These are phyloP conservation scores for Gossypioides kirkii DNA, from an alignment of 345 rosid genomes.

Conservation along the genomic window DNA sequence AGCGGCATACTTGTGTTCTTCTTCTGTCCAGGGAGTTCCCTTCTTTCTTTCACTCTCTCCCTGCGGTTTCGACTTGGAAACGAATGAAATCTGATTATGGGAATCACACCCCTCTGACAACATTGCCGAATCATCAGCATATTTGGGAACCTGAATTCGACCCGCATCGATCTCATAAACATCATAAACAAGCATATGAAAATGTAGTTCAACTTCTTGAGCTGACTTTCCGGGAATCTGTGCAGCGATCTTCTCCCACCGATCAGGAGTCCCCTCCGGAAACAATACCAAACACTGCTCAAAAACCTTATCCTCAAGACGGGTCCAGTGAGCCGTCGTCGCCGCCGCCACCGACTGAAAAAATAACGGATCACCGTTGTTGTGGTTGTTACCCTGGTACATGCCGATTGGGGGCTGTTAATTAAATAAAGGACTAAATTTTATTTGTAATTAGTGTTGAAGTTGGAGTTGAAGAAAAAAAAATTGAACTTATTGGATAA, in stretches of 20 bases:
- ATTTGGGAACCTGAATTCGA: slow-evolving; percentile 52
- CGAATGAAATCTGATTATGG: slow-evolving; percentile 39
- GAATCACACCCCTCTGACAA: slow-evolving; percentile 26
- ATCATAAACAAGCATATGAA: slow-evolving; percentile 51
- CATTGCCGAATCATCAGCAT: slow-evolving; percentile 34
- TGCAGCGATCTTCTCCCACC: slow-evolving; percentile 61
- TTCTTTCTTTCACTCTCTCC: slow-evolving; percentile 55
- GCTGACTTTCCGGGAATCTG: slow-evolving; percentile 44
- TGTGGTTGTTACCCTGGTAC: not conserved
- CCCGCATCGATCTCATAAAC: slow-evolving; percentile 67
- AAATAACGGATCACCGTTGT: not conserved
- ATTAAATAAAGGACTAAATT: too few relatives aligned
- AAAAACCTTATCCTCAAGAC: slow-evolving; percentile 62
- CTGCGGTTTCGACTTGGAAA: slow-evolving; percentile 11
- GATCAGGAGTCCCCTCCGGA: slow-evolving; percentile 50
- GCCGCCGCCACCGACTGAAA: not conserved
- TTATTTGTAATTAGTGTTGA: not conserved
- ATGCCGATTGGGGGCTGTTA: not conserved
- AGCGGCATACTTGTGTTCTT: slow-evolving; percentile 42
- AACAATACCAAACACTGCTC: slow-evolving; percentile 54
- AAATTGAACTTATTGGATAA: not conserved
- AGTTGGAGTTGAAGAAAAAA: not conserved
- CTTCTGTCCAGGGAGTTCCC: slow-evolving; percentile 70
- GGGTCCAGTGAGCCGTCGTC: slow-evolving; percentile 43
- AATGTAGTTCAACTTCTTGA: slow-evolving; percentile 49